These are phyloP conservation scores for Gaultheria prostrata DNA, from an alignment of 148 eudicot species.

Conservation along the genomic window DNA sequence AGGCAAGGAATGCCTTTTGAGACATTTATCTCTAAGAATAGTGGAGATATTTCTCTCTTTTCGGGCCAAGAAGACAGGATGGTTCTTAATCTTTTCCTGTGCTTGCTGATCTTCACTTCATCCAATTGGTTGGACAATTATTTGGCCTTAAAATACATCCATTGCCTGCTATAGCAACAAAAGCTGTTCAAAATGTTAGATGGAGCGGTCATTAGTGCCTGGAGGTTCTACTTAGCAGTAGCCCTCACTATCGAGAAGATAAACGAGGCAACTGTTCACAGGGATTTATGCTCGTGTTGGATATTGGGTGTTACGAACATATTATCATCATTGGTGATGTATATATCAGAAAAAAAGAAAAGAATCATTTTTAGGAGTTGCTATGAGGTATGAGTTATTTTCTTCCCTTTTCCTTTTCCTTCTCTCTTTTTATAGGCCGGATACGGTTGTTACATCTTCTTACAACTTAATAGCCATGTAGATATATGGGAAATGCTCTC, in stretches of 20 bases:
- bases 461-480: too few species aligned
- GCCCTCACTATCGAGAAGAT: not conserved
- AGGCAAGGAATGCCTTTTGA: too few species aligned
- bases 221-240: not conserved
- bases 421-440: not conserved
- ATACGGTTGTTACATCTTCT: not conserved
- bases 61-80: too few species aligned
- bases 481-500: too few species aligned
- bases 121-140: not conserved
- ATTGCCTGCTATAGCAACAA: conserved; percentile 12
- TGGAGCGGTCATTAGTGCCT: not conserved
- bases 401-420: not conserved
- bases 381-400: not conserved
- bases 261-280: not conserved
- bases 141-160: not conserved
- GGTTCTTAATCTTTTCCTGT: conserved; percentile 13
- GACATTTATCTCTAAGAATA: too few species aligned
- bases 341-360: not conserved
- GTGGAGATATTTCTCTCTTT: too few species aligned
- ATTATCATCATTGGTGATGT: not conserved
- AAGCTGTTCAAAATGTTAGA: not conserved
- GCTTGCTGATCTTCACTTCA: conserved; percentile 3
- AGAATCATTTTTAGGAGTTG: not conserved
- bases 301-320: not conserved
- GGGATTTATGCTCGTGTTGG: not conserved